These are phyloP conservation scores for Globisporangium apiculatum DNA, from an alignment of 352 stramenopile genomes.

Conservation along the genomic window DNA sequence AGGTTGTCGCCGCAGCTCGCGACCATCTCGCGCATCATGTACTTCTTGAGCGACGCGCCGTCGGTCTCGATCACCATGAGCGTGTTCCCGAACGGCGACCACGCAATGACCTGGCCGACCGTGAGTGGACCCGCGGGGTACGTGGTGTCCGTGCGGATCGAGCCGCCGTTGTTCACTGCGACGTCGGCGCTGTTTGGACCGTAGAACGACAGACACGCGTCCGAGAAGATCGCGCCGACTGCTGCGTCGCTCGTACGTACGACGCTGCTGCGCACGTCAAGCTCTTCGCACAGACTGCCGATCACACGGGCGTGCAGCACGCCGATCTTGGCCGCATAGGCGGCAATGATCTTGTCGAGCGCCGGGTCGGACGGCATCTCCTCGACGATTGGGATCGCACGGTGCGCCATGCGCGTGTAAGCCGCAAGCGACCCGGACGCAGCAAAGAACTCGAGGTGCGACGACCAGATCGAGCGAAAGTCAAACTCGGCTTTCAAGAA, in stretches of 20 bases:
- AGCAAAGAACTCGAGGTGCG: conserved; percentile 47
- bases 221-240: conserved; percentile 35
- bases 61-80: conserved; percentile 13
- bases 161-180: no score
- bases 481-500: conserved; percentile 49
- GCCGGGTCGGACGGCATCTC: conserved; percentile 43
- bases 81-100: conserved; percentile 7
- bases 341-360: conserved; percentile 42
- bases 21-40: conserved; percentile 40
- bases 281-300: no score
- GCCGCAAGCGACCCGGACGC: conserved; percentile 19
- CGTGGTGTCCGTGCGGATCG: no score
- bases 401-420: conserved; percentile 41
- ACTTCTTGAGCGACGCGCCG: conserved; percentile 53
- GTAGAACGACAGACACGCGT: conserved; percentile 45
- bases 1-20: conserved; percentile 35
- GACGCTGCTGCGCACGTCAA: no score
- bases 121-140: no score
- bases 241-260: conserved; percentile 13
- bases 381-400: conserved; percentile 45
- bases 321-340: conserved; percentile 34
- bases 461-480: conserved; percentile 70
- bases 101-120: no score
- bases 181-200: conserved; percentile 4
- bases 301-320: conserved; percentile 24